Evolutionary conservation across 305 asterid species (phyloP), one percentile per base, ranked within the genome.

Genomic region (Petunia hybrid): DNA sequence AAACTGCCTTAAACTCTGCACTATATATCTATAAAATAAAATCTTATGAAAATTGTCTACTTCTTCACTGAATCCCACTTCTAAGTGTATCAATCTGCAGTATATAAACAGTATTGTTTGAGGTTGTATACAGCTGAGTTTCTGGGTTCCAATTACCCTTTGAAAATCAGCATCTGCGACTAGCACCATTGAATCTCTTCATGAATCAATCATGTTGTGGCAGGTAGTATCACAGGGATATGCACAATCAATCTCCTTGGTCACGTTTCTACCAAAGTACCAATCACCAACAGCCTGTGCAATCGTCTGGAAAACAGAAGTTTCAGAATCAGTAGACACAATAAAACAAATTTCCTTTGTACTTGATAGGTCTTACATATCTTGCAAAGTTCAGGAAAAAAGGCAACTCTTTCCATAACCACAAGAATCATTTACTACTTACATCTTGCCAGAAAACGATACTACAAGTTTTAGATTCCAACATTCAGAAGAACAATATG

Each of bases 211-310:
- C 77, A 83, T 86, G 88, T 95, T 91, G 75, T 85, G 95, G 84
- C 98, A 95, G 81, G 92, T 85, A 62, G 76, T 86, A 81, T 92
- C 91, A 79, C 99, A 95, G 77, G 97, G 97, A 85, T 95, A 95
- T 80, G 97, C 87, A 84, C 98, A 91, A 82, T 92, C 99, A 51
- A 92, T 89, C 88, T 81, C 88, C 89, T 92, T 95, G 89, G 91
- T 89, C 63, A 68, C 74, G 10, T 77, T 79, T 88, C 97, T 91
- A 60, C 92, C 88, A n/a, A 92, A 95, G 85, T 94, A 95, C 99
- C 99, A 95, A 82, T 94, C 97, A 1, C 99, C 99, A 35, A 95
- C 95, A 13, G 99, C 97, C 85, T 88, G 88, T 14, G 99, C 89
- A 69, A 95, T 91, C 45, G 93, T 90, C 99, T 93, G 91, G 12